These are phyloP conservation scores for Chlamydomonas incerta DNA, from an alignment of 139 green algal genomes.

Conservation along the genomic window DNA sequence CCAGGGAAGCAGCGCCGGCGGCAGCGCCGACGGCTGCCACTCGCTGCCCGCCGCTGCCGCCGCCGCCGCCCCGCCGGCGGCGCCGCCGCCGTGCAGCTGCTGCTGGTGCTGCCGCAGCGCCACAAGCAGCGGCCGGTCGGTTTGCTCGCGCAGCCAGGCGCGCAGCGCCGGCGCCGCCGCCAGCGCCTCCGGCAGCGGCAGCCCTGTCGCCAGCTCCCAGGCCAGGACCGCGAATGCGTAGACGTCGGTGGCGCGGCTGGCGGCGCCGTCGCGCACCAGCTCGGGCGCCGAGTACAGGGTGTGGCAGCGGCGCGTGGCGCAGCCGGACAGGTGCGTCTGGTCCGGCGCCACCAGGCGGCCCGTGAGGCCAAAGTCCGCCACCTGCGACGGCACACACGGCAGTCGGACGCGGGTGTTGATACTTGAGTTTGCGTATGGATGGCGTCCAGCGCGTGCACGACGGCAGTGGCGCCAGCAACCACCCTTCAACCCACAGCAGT, in stretches of 20 bases:
- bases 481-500: no score
- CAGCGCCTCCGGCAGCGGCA: constrained; percentile 21
- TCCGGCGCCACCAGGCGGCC: background rate
- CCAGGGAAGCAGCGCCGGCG: no score
- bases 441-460: no score
- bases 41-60: no score
- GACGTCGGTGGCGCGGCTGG: constrained; percentile 12
- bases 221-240: constrained; percentile 35
- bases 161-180: background rate
- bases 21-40: no score
- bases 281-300: constrained; percentile 36
- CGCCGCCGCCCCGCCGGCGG: no score
- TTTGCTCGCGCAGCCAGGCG: background rate
- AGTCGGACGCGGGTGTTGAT: no score
- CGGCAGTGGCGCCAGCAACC: no score
- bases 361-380: constrained; percentile 2
- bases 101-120: no score
- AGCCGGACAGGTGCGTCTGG: constrained; percentile 11
- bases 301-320: background rate
- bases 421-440: no score
- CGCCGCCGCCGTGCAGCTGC: no score
- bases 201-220: constrained; percentile 26
- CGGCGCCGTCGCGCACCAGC: background rate
- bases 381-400: no score
- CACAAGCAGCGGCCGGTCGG: background rate